Conservation (phyloP, 495 filamentous ascomycete species). For the Xeromyces bisporus region DNA sequence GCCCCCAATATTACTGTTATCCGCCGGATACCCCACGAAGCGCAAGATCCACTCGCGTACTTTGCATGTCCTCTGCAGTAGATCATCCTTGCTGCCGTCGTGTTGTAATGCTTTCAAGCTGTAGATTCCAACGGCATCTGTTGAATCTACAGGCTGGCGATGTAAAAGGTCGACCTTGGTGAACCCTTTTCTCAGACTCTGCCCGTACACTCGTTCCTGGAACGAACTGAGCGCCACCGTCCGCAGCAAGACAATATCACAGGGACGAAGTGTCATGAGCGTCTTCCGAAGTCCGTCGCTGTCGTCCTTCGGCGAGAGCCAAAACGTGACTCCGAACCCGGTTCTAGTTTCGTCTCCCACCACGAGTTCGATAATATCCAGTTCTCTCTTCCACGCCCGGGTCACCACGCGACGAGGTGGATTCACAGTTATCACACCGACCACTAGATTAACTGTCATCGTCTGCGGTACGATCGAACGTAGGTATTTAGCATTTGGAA, state of each 20-base stretch:
- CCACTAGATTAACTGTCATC: conserved; percentile 60
- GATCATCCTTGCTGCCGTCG: conserved; percentile 22
- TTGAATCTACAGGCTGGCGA: conserved; percentile 22
- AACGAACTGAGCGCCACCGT: conserved; percentile 66
- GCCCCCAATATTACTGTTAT: too few species aligned
- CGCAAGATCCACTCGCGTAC: conserved; percentile 59
- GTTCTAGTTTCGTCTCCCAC: conserved; percentile 77
- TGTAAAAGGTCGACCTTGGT: conserved; percentile 58
- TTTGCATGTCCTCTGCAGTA: conserved; percentile 42
- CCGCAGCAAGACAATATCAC: conserved; percentile 58
- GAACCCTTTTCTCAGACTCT: conserved; percentile 48
- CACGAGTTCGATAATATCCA: conserved; percentile 56
- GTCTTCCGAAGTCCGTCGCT: conserved; percentile 21
- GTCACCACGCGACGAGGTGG: conserved; percentile 43
- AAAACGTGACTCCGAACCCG: conserved; percentile 71
- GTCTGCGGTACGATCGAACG: conserved; percentile 59
- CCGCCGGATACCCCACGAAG: conserved; percentile 42
- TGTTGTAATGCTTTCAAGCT: conserved; percentile 3
- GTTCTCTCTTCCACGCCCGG: conserved; percentile 27
- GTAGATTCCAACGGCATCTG: conserved; percentile 24
- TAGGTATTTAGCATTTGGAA: conserved; percentile 56
- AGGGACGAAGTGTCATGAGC: conserved; percentile 37
- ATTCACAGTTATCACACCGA: conserved; percentile 56
- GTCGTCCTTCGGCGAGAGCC: conserved; percentile 34
- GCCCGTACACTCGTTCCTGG: conserved; percentile 57